Conservation (phyloP, 306 rosid species). For the Macrotyloma uniflorum region DNA sequence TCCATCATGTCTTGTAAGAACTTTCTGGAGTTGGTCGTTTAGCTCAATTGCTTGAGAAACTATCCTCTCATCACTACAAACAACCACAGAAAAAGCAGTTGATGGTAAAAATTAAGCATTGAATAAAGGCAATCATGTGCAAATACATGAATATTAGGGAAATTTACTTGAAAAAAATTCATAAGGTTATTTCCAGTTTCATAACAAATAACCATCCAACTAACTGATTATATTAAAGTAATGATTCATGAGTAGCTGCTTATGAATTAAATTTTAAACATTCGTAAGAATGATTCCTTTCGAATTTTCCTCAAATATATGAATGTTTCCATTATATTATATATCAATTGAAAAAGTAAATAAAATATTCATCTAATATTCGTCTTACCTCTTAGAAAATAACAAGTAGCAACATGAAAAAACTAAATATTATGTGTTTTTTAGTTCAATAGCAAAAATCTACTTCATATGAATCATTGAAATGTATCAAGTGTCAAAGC, state of each 20-base stretch:
- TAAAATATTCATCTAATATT: background rate
- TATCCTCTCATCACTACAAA: conserved; percentile 65
- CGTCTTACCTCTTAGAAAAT: background rate
- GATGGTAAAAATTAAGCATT: conserved; percentile 26
- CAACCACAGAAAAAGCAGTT: conserved; percentile 22
- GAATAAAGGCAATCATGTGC: background rate
- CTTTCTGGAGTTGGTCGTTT: conserved; percentile 86
- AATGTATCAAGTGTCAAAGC: conserved; percentile 8
- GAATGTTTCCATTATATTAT: background rate
- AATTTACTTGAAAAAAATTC: background rate
- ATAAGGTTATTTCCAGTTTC: background rate
- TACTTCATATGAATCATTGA: background rate
- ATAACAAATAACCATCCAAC: background rate
- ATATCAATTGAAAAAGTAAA: background rate
- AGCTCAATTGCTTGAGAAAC: conserved; percentile 85
- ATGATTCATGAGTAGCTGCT: conserved; percentile 4
- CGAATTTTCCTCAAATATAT: background rate
- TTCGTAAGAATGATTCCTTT: background rate
- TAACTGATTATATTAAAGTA: background rate
- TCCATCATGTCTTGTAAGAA: conserved; percentile 83
- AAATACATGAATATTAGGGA: background rate
- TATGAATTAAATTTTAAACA: background rate
- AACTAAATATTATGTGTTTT: background rate
- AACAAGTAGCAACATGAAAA: background rate
- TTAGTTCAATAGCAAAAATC: background rate